Percentiles rank a stretch among this genome's conserved stretches.
These are phyloP conservation scores for Phialophora macrospora DNA, from an alignment of 2,329 filamentous ascomycete species.

Conservation along the genomic window DNA sequence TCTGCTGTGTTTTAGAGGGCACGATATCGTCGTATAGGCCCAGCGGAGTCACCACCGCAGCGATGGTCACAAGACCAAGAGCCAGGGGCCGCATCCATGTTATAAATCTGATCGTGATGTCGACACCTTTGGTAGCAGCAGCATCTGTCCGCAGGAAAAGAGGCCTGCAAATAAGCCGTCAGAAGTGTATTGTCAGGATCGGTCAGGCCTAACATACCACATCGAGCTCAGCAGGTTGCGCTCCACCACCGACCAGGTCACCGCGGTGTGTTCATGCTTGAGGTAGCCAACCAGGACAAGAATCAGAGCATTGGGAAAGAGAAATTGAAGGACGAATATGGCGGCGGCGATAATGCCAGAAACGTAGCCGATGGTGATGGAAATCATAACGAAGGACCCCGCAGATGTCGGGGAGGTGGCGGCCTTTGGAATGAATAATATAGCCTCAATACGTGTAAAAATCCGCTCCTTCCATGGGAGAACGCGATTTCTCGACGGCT, in stretches of 20 bases:
- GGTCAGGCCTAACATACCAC: slow-evolving; percentile 34
- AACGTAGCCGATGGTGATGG: slow-evolving; percentile 47
- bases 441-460: background rate
- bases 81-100: slow-evolving; percentile 41
- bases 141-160: slow-evolving; percentile 49
- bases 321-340: slow-evolving; percentile 47
- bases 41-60: slow-evolving; percentile 55
- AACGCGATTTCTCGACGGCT: background rate
- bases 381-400: slow-evolving; percentile 22
- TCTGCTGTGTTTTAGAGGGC: slow-evolving; percentile 28
- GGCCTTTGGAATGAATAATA: background rate
- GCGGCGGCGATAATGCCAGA: slow-evolving; percentile 50
- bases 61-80: slow-evolving; percentile 46
- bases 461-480: background rate
- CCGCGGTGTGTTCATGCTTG: slow-evolving; percentile 46
- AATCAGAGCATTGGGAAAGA: slow-evolving; percentile 46
- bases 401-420: background rate
- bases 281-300: slow-evolving; percentile 47
- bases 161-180: slow-evolving; percentile 44
- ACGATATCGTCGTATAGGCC: slow-evolving; percentile 52
- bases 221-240: slow-evolving; percentile 47
- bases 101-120: slow-evolving; percentile 39
- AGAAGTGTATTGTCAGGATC: background rate
- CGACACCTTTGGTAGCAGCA: slow-evolving; percentile 43
- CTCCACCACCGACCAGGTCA: slow-evolving; percentile 50